Conservation (phyloP, 2,329 filamentous ascomycete species). For the Penicillium sclerotigenum region DNA sequence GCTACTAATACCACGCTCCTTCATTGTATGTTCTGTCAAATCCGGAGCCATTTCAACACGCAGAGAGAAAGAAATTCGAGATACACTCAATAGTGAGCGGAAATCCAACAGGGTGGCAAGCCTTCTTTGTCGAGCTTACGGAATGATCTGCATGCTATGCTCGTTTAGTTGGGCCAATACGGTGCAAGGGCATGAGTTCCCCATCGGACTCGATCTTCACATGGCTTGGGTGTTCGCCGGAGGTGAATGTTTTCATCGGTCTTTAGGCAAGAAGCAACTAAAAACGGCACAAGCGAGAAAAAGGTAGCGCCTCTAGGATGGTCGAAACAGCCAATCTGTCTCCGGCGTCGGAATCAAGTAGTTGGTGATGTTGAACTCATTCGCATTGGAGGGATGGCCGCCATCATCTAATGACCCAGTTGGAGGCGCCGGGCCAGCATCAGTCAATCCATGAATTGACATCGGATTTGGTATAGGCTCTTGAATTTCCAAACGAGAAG, state of each 20-base stretch:
- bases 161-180: not conserved
- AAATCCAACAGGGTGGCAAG: not conserved
- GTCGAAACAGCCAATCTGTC: conserved; percentile 46
- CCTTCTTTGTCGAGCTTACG: not conserved
- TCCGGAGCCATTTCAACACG: not conserved
- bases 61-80: not conserved
- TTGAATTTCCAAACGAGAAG: conserved; percentile 26
- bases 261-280: not conserved
- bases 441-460: conserved; percentile 37
- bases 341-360: conserved; percentile 48
- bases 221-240: not conserved
- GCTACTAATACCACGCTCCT: not conserved
- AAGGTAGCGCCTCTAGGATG: conserved; percentile 6
- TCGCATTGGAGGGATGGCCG: conserved; percentile 23
- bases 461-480: conserved; percentile 33
- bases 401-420: conserved; percentile 21
- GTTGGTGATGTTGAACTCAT: conserved; percentile 47
- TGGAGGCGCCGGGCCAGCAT: conserved; percentile 8
- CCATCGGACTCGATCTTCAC: not conserved
- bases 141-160: not conserved
- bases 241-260: not conserved
- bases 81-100: not conserved
- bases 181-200: not conserved
- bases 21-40: not conserved
- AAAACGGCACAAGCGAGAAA: too few relatives aligned